These are phyloP conservation scores for Zygotorulaspora chibaensis DNA, from an alignment of 805 yeast species.

Conservation along the genomic window DNA sequence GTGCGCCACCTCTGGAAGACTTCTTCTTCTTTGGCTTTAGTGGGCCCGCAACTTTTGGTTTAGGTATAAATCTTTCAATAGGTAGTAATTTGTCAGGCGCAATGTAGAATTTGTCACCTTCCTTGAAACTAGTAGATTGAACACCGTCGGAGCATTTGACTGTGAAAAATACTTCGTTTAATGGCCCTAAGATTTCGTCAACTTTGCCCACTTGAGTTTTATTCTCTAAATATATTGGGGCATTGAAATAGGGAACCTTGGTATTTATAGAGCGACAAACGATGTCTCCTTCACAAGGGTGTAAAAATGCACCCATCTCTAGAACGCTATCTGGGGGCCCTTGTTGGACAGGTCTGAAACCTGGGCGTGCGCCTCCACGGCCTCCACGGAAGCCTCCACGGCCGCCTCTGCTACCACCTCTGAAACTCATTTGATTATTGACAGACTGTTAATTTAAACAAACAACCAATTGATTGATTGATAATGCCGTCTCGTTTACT, in stretches of 20 bases:
- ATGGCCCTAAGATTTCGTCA: conserved; percentile 95
- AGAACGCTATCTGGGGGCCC: conserved; percentile 96
- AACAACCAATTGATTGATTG: background rate
- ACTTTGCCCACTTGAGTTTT: conserved; percentile 95
- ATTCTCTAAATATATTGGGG: conserved; percentile 95
- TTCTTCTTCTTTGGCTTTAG: conserved; percentile 70
- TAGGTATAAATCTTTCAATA: conserved; percentile 92
- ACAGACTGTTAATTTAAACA: background rate
- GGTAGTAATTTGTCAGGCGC: conserved; percentile 95
- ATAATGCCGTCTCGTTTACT: conserved; percentile 9
- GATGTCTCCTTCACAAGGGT: conserved; percentile 94
- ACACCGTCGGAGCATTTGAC: conserved; percentile 96
- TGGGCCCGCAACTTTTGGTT: conserved; percentile 85
- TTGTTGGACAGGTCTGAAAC: conserved; percentile 69
- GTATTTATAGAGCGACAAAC: conserved; percentile 93
- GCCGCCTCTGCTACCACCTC: conserved; percentile 39
- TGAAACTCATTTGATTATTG: conserved; percentile 36
- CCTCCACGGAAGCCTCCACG: conserved; percentile 41
- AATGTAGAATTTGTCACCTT: conserved; percentile 93
- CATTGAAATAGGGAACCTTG: conserved; percentile 96
- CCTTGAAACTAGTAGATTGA: conserved; percentile 87
- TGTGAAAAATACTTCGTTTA: conserved; percentile 97
- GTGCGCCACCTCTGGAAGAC: conserved; percentile 51
- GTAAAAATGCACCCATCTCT: conserved; percentile 91
- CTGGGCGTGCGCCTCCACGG: conserved; percentile 46